Evolutionary conservation across 139 green algal species (phyloP), one percentile per base, ranked within the genome.

Genomic region (Protoeuglena noctilucae): DNA sequence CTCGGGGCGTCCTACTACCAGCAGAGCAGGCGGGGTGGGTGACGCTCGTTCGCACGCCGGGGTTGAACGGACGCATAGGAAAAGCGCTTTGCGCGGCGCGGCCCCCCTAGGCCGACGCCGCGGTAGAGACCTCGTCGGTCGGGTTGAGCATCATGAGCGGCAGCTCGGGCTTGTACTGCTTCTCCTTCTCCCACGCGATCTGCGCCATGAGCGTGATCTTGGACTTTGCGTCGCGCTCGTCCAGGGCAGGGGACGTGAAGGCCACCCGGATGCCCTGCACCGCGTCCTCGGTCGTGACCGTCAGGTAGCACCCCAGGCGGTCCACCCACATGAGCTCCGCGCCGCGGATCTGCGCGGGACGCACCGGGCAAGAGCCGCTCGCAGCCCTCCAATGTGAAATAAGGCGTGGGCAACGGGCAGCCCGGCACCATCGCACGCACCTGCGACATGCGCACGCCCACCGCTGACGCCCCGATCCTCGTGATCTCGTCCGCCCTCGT

Each of bases 251-350:
- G 16, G 81, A 57, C 30, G 73, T 61, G 62, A 95, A 95, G 16
- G 76, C 70, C 39, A 80, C 55, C 3, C 76, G 64, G 34, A 57
- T 41, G 12, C 54, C 54, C 22, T 56, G 19, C 1, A 49, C 54
- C 2, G 46, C 41, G 34, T 48, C 30, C 16, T 52, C 51, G 2
- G 56, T 28, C 39, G 48, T 29, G 14, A 67, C 18, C 9, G 21
- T 66, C 19, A 89, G 40, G 62, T 89, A 90, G 55, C 85, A 71
- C 40, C 85, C 85, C 60, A 86, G 60, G 3, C 67, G 54, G 72
- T 93, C 84, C 28, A 95, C 58, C 85, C 86, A 95, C 54, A 93
- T 64, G 64, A 94, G 68, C 76, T 92, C 75, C 19, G 81, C 79
- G 52, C 73, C 77, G 27, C 22, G 25, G 68, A 89, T 81, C 62